phyloP scores from a whole-genome alignment of 257 asterid species.

The Lycium ferocissimum region DNA sequence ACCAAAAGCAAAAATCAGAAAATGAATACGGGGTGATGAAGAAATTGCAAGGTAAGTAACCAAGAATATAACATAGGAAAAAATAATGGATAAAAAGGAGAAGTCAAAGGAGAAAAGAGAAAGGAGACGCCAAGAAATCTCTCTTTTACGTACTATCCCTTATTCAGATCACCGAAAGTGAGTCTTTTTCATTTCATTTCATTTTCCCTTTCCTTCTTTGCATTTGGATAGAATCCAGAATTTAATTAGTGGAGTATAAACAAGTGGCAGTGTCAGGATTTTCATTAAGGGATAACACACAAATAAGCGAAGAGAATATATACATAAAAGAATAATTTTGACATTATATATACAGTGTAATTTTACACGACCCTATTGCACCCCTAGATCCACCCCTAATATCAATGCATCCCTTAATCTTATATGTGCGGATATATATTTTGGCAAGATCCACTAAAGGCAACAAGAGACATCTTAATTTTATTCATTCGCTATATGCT shows the following conservation, averaged over 20 bases:
- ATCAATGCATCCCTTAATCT: neutral
- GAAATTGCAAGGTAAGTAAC: neutral
- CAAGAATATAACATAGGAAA: neutral
- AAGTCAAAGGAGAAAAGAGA: slow-evolving; percentile 78
- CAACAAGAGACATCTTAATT: neutral
- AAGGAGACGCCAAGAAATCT: slow-evolving; percentile 72
- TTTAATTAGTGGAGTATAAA: neutral
- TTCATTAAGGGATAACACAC: neutral
- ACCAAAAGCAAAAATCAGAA: neutral
- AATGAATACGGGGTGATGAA: neutral
- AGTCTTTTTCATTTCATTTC: neutral
- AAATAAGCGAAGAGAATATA: no score
- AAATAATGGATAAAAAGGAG: slow-evolving; percentile 63
- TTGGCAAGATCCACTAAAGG: neutral
- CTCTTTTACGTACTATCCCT: slow-evolving; percentile 79
- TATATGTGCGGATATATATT: neutral
- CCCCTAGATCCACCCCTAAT: no score
- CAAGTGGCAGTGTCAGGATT: neutral
- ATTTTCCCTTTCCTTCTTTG: neutral
- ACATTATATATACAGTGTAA: neutral
- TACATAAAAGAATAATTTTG: neutral
- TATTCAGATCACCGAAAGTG: slow-evolving; percentile 81
- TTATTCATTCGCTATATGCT: neutral
- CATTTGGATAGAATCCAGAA: neutral
- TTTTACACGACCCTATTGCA: neutral